phyloP scores from a whole-genome alignment of 129 eudicot genomes.

The Flaveria robusta region DNA sequence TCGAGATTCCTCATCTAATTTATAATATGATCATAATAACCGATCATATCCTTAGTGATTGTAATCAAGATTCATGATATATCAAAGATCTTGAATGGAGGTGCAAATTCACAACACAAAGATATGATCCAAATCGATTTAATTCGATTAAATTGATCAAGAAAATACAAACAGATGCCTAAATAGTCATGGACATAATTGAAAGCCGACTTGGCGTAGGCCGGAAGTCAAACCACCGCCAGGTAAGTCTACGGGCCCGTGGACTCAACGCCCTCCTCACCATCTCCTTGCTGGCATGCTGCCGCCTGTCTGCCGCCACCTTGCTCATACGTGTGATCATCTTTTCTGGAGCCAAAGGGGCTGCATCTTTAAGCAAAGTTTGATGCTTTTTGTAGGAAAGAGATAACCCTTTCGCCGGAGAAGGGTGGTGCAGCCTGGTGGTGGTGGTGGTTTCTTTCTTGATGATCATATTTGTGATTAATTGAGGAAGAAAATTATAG shows the following conservation, averaged over 20 bases:
- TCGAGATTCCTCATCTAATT: background rate
- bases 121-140: background rate
- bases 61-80: conserved; percentile 9
- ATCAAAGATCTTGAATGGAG: background rate
- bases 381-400: conserved; percentile 29
- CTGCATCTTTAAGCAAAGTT: conserved; percentile 20
- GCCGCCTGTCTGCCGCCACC: conserved; percentile 27
- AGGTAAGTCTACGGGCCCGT: conserved; percentile 42
- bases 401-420: conserved; percentile 28
- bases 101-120: conserved; percentile 11
- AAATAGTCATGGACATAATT: conserved; percentile 51
- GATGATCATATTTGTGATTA: conserved; percentile 39
- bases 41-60: no score
- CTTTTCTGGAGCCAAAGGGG: conserved; percentile 7
- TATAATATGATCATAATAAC: background rate
- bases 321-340: conserved; percentile 11
- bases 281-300: conserved; percentile 51
- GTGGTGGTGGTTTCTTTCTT: conserved; percentile 29
- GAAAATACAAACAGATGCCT: conserved; percentile 9
- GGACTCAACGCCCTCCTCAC: conserved; percentile 69
- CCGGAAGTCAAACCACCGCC: conserved; percentile 70
- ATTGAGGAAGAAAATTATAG: conserved; percentile 22
- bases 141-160: background rate
- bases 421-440: conserved; percentile 33
- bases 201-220: conserved; percentile 77